phyloP scores from a whole-genome alignment of 306 rosid species.

The Clitoria ternatea region DNA sequence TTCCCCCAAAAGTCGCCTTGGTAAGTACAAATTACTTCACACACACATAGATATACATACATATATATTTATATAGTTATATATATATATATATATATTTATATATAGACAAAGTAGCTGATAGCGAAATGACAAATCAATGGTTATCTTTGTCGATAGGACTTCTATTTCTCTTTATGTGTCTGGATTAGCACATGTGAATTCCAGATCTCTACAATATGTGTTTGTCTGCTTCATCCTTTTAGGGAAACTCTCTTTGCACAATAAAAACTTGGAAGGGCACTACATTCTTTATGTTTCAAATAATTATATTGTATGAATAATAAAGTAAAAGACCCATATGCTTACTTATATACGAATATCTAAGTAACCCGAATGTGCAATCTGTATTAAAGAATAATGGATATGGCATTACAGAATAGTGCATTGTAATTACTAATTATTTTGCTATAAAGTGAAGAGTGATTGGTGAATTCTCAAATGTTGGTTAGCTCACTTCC shows the following conservation, averaged over 20 bases:
- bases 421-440: background rate
- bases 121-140: slow-evolving; percentile 48
- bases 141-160: slow-evolving; percentile 20
- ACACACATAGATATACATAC: too few relatives aligned
- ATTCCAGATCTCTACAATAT: slow-evolving; percentile 23
- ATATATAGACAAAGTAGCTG: slow-evolving; percentile 22
- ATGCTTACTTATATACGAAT: background rate
- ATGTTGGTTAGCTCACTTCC: slow-evolving; percentile 18
- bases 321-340: background rate
- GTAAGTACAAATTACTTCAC: too few relatives aligned
- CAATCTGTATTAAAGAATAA: background rate
- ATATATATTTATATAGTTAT: too few relatives aligned
- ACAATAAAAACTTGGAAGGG: background rate
- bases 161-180: slow-evolving; percentile 32
- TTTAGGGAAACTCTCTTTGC: slow-evolving; percentile 27
- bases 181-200: slow-evolving; percentile 57
- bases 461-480: background rate
- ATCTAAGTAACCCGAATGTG: background rate
- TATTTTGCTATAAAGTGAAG: background rate
- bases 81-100: too few relatives aligned
- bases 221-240: slow-evolving; percentile 39
- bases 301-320: slow-evolving; percentile 20
- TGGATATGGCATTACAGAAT: background rate
- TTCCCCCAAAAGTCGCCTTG: background rate
- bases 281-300: background rate